Percentiles rank a stretch among this genome's conserved stretches.
phyloP scores from a whole-genome alignment of 352 stramenopile genomes.

The Pythium vanterpoolii region DNA sequence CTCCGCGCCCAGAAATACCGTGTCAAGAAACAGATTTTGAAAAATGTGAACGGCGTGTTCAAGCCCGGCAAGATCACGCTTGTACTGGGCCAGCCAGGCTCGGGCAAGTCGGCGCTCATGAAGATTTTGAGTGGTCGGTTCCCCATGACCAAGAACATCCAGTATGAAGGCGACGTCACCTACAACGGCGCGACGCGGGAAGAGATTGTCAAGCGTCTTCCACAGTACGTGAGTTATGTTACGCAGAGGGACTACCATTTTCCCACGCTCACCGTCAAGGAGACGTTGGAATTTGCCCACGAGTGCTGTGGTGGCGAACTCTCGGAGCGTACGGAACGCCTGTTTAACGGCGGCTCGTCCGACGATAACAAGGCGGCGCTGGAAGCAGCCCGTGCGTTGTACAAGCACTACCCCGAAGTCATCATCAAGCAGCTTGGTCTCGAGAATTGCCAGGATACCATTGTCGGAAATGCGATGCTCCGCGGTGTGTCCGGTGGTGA shows the following conservation, averaged over 20 bases:
- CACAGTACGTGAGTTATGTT: slow-evolving; percentile 50
- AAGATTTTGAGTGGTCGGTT: slow-evolving; percentile 55
- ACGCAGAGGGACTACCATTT: slow-evolving; percentile 26
- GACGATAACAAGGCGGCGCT: slow-evolving; percentile 25
- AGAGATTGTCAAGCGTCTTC: slow-evolving; percentile 33
- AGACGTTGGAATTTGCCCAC: slow-evolving; percentile 31
- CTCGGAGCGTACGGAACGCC: slow-evolving; percentile 24
- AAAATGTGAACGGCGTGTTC: slow-evolving; percentile 27
- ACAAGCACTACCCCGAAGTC: slow-evolving; percentile 29
- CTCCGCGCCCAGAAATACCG: slow-evolving; percentile 3
- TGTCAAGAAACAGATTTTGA: slow-evolving; percentile 26
- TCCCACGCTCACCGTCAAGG: slow-evolving; percentile 27
- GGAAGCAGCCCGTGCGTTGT: slow-evolving; percentile 13
- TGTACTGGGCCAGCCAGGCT: slow-evolving; percentile 20
- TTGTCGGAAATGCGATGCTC: slow-evolving; percentile 50
- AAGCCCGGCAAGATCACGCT: slow-evolving; percentile 29
- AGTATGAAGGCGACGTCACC: slow-evolving; percentile 35
- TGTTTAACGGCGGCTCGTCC: slow-evolving; percentile 27
- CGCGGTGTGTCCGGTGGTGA: slow-evolving; percentile 67
- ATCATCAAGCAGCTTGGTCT: slow-evolving; percentile 37
- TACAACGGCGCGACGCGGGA: slow-evolving; percentile 45
- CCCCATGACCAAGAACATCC: slow-evolving; percentile 38
- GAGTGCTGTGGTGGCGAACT: slow-evolving; percentile 20
- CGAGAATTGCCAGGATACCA: slow-evolving; percentile 41
- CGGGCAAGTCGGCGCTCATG: slow-evolving; percentile 40